Conservation (phyloP, 192 early-diverging fungal species). For the Coemansia sp. region DNA sequence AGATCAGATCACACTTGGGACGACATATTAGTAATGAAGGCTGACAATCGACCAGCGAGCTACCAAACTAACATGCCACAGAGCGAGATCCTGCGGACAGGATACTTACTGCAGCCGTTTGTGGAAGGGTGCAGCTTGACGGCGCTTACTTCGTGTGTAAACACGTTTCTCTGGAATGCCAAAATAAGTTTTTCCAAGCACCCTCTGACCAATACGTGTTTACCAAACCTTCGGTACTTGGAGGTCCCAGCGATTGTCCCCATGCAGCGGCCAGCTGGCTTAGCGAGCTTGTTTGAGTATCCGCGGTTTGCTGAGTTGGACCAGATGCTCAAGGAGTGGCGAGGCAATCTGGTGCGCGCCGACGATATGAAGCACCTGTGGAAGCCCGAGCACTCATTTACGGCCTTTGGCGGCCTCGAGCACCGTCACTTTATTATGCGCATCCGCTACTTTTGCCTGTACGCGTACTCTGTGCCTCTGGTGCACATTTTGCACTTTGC, state of each 20-base stretch:
- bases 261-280: background rate
- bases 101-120: conserved; percentile 12
- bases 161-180: conserved; percentile 29
- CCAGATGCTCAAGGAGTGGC: conserved; percentile 20
- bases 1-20: conserved; percentile 7
- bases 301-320: conserved; percentile 24
- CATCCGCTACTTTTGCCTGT: conserved; percentile 36
- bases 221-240: conserved; percentile 14
- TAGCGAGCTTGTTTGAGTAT: conserved; percentile 28
- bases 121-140: conserved; percentile 22
- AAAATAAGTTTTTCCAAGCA: conserved; percentile 13
- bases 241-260: background rate
- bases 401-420: conserved; percentile 24
- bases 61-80: background rate
- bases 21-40: background rate
- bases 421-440: conserved; percentile 34
- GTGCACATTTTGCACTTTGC: conserved; percentile 28
- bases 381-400: conserved; percentile 1
- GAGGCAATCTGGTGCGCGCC: conserved; percentile 9
- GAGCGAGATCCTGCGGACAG: background rate
- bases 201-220: conserved; percentile 13
- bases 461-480: conserved; percentile 21
- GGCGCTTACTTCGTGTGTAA: conserved; percentile 16
- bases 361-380: conserved; percentile 3
- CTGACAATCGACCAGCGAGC: background rate